A percentile compares a stretch with the other conserved stretches of the same genome.
Conservation (phyloP, 768 basidiomycete genomes). For the Trametes cubensis region DNA sequence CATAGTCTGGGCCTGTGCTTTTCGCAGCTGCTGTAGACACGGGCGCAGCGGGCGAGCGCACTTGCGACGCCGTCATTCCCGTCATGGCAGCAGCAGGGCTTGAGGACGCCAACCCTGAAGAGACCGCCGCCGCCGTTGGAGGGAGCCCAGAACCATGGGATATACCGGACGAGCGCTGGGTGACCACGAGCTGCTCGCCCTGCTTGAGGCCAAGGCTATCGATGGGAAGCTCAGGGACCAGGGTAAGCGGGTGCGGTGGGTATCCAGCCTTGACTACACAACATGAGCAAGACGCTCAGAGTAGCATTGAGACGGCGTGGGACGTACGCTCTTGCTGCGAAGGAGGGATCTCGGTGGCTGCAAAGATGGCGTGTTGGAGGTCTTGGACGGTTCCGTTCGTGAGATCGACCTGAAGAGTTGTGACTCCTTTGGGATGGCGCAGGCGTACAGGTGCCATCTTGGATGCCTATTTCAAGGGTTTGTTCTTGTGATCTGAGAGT, state of each 20-base stretch:
- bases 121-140: constrained; percentile 6
- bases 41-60: constrained; percentile 25
- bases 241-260: constrained; percentile 73
- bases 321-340: constrained; percentile 68
- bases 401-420: constrained; percentile 73
- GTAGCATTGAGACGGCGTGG: background rate
- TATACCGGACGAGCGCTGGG: constrained; percentile 36
- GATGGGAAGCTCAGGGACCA: constrained; percentile 74
- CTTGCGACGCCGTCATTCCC: constrained; percentile 29
- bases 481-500: too few relatives aligned
- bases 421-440: constrained; percentile 82
- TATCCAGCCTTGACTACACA: constrained; percentile 78
- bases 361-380: constrained; percentile 72
- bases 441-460: constrained; percentile 75
- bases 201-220: constrained; percentile 72
- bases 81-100: constrained; percentile 31
- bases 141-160: constrained; percentile 10
- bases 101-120: constrained; percentile 22
- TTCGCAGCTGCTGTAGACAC: constrained; percentile 27
- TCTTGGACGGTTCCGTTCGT: constrained; percentile 64
- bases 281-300: background rate
- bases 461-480: background rate
- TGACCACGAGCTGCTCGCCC: constrained; percentile 90
- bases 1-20: constrained; percentile 53
- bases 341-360: constrained; percentile 68